These are phyloP conservation scores for Solanum commersonii DNA, from an alignment of 257 asterid species.

Conservation along the genomic window DNA sequence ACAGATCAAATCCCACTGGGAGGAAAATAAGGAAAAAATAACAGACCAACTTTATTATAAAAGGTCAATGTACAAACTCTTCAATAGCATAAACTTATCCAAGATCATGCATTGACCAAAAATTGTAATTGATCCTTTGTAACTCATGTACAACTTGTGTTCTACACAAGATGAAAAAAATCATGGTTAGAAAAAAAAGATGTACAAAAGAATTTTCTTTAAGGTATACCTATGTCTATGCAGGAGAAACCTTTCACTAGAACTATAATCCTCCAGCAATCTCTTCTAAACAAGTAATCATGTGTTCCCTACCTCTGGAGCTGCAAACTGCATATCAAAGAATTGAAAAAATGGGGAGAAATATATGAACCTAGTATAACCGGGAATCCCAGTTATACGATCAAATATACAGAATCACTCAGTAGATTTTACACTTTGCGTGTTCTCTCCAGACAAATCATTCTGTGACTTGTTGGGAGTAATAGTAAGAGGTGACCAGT, in stretches of 20 bases:
- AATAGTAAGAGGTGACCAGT: conserved; percentile 68
- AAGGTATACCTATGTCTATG: conserved; percentile 12
- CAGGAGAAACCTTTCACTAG: conserved; percentile 10
- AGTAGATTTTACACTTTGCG: conserved; percentile 13
- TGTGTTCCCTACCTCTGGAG: conserved; percentile 7
- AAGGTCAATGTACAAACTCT: background rate
- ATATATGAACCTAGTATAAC: conserved; percentile 16
- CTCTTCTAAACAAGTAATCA: conserved; percentile 12
- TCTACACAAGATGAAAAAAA: conserved; percentile 1
- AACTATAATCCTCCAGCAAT: conserved; percentile 5
- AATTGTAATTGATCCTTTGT: conserved; percentile 12
- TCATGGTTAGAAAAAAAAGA: background rate
- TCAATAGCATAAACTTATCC: background rate
- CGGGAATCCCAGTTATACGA: conserved; percentile 1
- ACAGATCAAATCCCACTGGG: background rate
- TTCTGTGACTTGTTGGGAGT: conserved; percentile 51
- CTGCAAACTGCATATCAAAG: conserved; percentile 24
- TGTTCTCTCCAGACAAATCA: conserved; percentile 44
- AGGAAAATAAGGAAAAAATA: background rate
- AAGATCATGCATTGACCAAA: conserved; percentile 9
- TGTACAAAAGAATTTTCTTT: conserved; percentile 10
- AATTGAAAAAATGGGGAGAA: background rate
- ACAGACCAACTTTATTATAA: background rate
- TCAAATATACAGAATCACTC: conserved; percentile 11
- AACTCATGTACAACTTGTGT: conserved; percentile 23